These are phyloP conservation scores for Coix lacrymajobi DNA, from an alignment of 176 grass and related monocot species.

Conservation along the genomic window DNA sequence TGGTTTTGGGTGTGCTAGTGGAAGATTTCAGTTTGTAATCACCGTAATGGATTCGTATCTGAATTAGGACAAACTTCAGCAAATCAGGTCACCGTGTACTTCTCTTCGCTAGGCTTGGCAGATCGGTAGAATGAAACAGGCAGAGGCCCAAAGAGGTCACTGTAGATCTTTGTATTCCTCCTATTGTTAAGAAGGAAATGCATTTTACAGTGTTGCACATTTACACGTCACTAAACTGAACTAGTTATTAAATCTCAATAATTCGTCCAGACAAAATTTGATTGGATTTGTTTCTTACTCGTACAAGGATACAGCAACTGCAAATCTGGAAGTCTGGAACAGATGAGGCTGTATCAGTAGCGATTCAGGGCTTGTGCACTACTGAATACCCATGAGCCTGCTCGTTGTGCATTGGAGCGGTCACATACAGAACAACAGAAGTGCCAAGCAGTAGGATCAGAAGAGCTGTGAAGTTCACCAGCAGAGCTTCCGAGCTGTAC, in stretches of 20 bases:
- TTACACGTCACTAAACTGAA: slow-evolving; percentile 5
- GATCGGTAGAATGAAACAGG: not conserved
- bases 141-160: not conserved
- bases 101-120: not conserved
- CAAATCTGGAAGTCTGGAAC: not conserved
- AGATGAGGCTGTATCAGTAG: not conserved
- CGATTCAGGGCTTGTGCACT: slow-evolving; percentile 16
- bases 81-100: not conserved
- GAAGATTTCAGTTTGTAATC: not conserved
- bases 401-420: slow-evolving; percentile 34
- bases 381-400: slow-evolving; percentile 23
- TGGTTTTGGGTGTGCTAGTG: not conserved
- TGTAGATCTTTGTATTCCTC: not conserved
- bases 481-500: slow-evolving; percentile 54
- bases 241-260: too few relatives aligned
- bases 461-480: slow-evolving; percentile 66
- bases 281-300: not conserved
- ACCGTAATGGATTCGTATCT: not conserved
- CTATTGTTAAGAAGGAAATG: not conserved
- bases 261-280: not conserved
- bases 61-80: not conserved
- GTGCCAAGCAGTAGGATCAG: slow-evolving; percentile 57
- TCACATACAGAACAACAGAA: slow-evolving; percentile 50
- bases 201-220: not conserved
- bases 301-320: not conserved